Evolutionary conservation across 2,329 filamentous ascomycete species (phyloP).

Genomic region (Cytospora mali): DNA sequence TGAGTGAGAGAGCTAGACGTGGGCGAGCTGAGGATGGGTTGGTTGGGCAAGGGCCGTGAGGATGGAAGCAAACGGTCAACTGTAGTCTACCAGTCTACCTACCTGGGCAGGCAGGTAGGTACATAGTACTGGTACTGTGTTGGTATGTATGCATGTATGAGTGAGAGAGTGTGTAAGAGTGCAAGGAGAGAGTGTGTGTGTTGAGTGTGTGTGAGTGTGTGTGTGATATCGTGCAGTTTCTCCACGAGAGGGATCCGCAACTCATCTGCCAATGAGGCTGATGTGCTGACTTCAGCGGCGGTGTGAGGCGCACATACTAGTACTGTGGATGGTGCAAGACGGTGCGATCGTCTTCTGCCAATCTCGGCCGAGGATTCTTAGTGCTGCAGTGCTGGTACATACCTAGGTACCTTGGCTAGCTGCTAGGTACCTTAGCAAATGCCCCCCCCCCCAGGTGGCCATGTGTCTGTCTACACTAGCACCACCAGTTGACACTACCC

Average conservation of each 20-base stretch:
- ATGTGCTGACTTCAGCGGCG: constrained; percentile 14
- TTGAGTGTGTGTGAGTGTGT: no score
- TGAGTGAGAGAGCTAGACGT: not conserved
- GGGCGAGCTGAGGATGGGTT: not conserved
- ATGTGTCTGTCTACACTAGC: no score
- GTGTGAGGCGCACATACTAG: constrained; percentile 2
- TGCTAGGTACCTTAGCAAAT: no score
- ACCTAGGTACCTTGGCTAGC: not conserved
- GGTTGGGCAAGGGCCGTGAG: no score
- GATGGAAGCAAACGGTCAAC: not conserved
- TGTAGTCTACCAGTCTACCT: no score
- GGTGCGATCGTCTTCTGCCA: not conserved
- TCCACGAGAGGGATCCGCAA: not conserved
- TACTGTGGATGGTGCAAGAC: not conserved
- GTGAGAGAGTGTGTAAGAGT: no score
- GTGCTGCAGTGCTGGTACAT: no score
- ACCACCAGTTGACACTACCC: no score
- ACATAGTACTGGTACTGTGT: not conserved
- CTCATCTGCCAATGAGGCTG: constrained; percentile 2
- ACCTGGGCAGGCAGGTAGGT: no score
- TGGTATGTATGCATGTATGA: no score
- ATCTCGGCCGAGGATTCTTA: not conserved
- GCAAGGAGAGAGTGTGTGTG: no score
- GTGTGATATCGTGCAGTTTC: not conserved
- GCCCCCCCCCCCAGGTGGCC: no score